Evolutionary conservation across 805 yeast genomes (phyloP).

Genomic region (Lachancea mirantina): DNA sequence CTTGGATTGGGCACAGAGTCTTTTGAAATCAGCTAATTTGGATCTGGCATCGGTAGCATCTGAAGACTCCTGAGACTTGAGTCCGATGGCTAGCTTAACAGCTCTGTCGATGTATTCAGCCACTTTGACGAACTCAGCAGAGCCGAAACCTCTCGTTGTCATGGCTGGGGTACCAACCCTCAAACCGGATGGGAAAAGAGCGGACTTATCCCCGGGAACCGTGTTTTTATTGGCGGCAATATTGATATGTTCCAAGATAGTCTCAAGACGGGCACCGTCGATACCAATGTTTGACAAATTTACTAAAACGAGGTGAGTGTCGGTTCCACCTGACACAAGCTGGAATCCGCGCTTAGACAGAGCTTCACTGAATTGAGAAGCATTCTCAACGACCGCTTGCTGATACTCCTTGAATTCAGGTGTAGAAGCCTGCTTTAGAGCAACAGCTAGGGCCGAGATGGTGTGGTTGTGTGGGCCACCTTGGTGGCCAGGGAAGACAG

Average conservation of each 20-base stretch:
- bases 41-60: conserved; percentile 55
- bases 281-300: conserved; percentile 67
- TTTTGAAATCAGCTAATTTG: conserved; percentile 60
- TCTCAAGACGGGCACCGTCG: conserved; percentile 95
- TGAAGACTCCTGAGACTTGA: conserved; percentile 41
- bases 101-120: conserved; percentile 76
- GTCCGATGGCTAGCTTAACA: conserved; percentile 55
- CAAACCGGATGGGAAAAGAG: conserved; percentile 91
- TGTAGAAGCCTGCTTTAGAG: conserved; percentile 82
- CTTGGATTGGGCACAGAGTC: conserved; percentile 54
- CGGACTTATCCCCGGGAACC: conserved; percentile 93
- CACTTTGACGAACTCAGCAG: conserved; percentile 70
- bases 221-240: conserved; percentile 96
- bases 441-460: conserved; percentile 91
- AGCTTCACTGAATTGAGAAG: conserved; percentile 66
- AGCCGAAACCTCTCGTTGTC: conserved; percentile 90
- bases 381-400: conserved; percentile 72
- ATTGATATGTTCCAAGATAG: conserved; percentile 80
- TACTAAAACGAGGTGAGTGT: conserved; percentile 84
- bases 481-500: conserved; percentile 98
- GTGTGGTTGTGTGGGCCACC: conserved; percentile 99
- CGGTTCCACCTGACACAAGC: conserved; percentile 89
- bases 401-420: conserved; percentile 89
- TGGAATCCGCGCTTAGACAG: conserved; percentile 57
- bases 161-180: conserved; percentile 98